phyloP scores from a whole-genome alignment of 345 rosid genomes.

The Eucalyptus rudis region DNA sequence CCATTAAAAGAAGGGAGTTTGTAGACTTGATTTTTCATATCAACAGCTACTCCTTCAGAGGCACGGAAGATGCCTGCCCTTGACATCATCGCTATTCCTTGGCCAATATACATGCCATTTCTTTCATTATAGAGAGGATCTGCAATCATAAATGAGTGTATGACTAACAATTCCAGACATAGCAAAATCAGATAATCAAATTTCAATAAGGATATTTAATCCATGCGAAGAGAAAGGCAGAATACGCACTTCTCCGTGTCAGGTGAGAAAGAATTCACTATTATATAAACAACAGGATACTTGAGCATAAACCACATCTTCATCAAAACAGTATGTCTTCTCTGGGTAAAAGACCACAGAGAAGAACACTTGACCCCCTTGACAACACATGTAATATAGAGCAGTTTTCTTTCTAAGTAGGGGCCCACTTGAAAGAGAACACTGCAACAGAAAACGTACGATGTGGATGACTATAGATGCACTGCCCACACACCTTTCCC shows the following conservation, averaged over 20 bases:
- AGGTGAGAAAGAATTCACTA: background rate
- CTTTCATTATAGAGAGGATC: constrained; percentile 74
- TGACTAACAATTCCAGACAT: background rate
- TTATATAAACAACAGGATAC: background rate
- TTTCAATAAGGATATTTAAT: background rate
- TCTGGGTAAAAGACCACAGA: background rate
- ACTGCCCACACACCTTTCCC: background rate
- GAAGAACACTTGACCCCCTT: background rate
- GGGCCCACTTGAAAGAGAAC: background rate
- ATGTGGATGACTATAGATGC: background rate
- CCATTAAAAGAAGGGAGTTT: constrained; percentile 75
- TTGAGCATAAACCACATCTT: background rate
- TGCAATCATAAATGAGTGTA: constrained; percentile 7
- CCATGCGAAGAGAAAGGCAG: background rate
- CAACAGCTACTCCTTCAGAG: constrained; percentile 72
- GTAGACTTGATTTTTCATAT: constrained; percentile 67
- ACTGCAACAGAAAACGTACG: background rate
- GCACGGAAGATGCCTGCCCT: constrained; percentile 93
- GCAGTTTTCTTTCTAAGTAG: background rate
- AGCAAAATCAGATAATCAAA: background rate
- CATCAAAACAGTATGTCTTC: background rate
- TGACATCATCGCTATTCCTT: constrained; percentile 81
- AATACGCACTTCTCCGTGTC: background rate
- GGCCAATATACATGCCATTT: constrained; percentile 80
- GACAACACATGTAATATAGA: background rate